phyloP scores from a whole-genome alignment of 306 rosid genomes.

The Geum urbanum region DNA sequence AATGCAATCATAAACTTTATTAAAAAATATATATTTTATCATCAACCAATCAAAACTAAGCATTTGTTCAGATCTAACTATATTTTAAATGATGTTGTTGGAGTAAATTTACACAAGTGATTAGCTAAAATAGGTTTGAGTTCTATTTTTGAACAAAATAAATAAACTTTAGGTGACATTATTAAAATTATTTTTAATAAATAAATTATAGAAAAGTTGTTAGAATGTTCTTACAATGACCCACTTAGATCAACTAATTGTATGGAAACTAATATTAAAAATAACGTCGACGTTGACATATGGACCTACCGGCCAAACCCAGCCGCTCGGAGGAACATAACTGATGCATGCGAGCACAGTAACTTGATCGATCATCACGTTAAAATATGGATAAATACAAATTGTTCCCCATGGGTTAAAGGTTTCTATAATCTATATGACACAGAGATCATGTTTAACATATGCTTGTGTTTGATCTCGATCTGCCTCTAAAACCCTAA shows the following conservation, averaged over 20 bases:
- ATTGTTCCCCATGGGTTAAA: not conserved
- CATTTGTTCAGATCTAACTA: no score
- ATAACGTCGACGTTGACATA: slow-evolving; percentile 8
- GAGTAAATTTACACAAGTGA: no score
- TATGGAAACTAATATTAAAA: not conserved
- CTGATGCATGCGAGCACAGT: slow-evolving; percentile 2
- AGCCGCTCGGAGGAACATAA: slow-evolving; percentile 2
- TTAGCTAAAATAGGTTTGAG: no score
- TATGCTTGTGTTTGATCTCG: not conserved
- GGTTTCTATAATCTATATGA: not conserved
- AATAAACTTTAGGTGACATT: no score
- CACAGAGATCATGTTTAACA: slow-evolving; percentile 1
- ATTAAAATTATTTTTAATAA: no score
- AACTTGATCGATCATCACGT: not conserved
- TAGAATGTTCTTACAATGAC: not conserved
- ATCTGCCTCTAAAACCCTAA: not conserved
- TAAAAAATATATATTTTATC: no score
- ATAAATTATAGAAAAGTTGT: no score
- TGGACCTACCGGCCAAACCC: not conserved
- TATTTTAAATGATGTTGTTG: no score
- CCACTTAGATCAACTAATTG: not conserved
- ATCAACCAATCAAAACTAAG: no score
- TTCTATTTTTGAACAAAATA: no score
- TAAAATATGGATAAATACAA: not conserved
- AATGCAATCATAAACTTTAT: no score